A percentile compares a stretch with the other conserved stretches of the same genome.
Conservation (phyloP, 2,329 filamentous ascomycete genomes). For the Fusarium subtropicale region DNA sequence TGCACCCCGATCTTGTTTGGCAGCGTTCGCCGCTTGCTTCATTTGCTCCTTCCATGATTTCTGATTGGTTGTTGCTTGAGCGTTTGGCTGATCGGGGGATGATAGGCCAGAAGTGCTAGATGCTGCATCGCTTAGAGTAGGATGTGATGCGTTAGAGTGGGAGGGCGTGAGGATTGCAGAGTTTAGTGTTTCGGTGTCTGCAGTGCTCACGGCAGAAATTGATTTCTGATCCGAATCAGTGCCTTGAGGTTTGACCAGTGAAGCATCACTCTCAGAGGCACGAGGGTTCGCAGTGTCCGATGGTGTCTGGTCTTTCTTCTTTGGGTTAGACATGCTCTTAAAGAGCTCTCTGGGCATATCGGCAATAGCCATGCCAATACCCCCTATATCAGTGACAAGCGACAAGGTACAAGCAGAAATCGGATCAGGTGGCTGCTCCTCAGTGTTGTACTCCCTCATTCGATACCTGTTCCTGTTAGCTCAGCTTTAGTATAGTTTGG, state of each 20-base stretch:
- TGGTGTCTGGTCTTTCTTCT: constrained; percentile 21
- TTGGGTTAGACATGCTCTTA: constrained; percentile 51
- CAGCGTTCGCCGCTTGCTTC: constrained; percentile 24
- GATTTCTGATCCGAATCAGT: constrained; percentile 20
- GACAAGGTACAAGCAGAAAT: constrained; percentile 81
- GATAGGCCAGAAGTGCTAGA: constrained; percentile 32
- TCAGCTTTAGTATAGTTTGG: not conserved
- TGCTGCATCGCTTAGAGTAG: constrained; percentile 39
- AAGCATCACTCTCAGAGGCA: constrained; percentile 19
- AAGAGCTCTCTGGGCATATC: constrained; percentile 74
- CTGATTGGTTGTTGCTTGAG: constrained; percentile 23
- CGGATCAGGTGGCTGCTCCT: constrained; percentile 82
- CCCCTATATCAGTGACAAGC: constrained; percentile 83
- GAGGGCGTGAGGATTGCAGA: constrained; percentile 13
- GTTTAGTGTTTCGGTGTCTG: constrained; percentile 11
- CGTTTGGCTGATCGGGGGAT: constrained; percentile 25
- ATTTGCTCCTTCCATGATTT: constrained; percentile 33
- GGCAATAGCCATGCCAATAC: constrained; percentile 83
- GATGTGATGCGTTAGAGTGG: constrained; percentile 42
- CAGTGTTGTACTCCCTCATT: constrained; percentile 76
- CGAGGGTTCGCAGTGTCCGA: constrained; percentile 9
- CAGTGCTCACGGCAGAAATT: constrained; percentile 13
- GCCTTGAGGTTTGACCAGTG: constrained; percentile 2
- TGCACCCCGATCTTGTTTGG: constrained; percentile 31
- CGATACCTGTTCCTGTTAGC: constrained; percentile 58